Evolutionary conservation across 1,284 basidiomycete species (phyloP), one percentile per base, ranked within the genome.

Genomic region (Lignosus rhinocerotis): DNA sequence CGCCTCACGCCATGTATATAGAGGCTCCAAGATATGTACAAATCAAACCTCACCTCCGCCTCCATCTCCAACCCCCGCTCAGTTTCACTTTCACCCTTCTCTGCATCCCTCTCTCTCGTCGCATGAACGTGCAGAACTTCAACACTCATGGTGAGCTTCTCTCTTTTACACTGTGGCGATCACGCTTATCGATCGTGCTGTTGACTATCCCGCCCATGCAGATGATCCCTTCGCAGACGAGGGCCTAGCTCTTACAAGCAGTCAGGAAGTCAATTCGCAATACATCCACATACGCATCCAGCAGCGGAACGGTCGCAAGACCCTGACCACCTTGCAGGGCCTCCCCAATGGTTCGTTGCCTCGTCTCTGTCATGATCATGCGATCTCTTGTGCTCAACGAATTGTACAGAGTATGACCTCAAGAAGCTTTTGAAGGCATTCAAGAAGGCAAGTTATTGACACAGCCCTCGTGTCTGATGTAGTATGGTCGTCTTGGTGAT

Each of bases 361-460:
- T 48, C 36, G 36, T 5, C 39, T 38, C 16, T 31, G 4, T 32
- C 17, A 39, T 46, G 6, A 49, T 52, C 38, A 36, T 45, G 25
- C 51, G 36, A 46, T 47, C 33, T 12, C 25, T 52, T 19, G 42
- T 56, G 17, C 56, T 59, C 25, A 54, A 45, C 64, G 54, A 17
- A 6, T 16, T 12, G 6, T 43, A 21, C 76, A 94, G 94, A 94
- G 79, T 99, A 96, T 79, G 95, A 99, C 78, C 85, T 90, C 63
- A 98, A 98, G 88, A 99, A 98, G 81, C 85, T 99, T 65, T 83
- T 99, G 76, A 98, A 99, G 78, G 95, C 93, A 21, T 98, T 99
- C 84, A 99, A 99, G 87, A 97, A 96, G 87, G 92, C 67, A 34
- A 33, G 59, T 63, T 7, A 3, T 19, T 2, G 41, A 30, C 39